phyloP scores from a whole-genome alignment of 169 alveolate genomes.

The Plasmodium relictum region DNA sequence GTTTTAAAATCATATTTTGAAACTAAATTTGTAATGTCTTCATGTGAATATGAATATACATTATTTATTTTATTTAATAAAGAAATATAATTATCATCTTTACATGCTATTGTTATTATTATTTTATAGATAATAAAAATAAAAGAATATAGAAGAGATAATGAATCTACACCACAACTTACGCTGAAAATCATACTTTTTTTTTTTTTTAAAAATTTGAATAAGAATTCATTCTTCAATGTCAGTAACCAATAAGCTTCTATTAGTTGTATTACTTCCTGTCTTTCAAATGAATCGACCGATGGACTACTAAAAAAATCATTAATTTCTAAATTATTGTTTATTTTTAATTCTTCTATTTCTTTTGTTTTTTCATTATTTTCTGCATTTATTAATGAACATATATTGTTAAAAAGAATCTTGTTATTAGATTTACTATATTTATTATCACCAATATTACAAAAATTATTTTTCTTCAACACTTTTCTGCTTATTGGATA shows the following conservation, averaged over 20 bases:
- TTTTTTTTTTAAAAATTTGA: conserved; percentile 51
- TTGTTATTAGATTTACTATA: too few species aligned
- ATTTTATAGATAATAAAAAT: conserved; percentile 52
- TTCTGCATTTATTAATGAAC: conserved; percentile 31
- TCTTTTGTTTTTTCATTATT: conserved; percentile 31
- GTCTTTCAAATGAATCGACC: neutral
- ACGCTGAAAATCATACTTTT: conserved; percentile 53
- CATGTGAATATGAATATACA: conserved; percentile 29
- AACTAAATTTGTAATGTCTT: conserved; percentile 12
- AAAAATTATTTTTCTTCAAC: neutral
- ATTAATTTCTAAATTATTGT: too few species aligned
- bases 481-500: neutral
- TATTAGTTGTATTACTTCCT: conserved; percentile 24
- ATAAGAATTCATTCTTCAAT: conserved; percentile 15
- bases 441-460: too few species aligned
- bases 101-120: conserved; percentile 13
- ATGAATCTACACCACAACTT: conserved; percentile 69
- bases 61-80: conserved; percentile 8
- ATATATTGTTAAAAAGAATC: conserved; percentile 17
- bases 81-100: conserved; percentile 5
- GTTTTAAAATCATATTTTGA: neutral
- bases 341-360: conserved; percentile 16
- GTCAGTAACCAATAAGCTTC: conserved; percentile 48
- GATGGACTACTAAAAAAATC: neutral
- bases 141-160: conserved; percentile 48